Percentiles rank a stretch among this genome's conserved stretches.
Evolutionary conservation across 192 early-diverging fungal species (phyloP).

Genomic region (Backusella morwellensis): DNA sequence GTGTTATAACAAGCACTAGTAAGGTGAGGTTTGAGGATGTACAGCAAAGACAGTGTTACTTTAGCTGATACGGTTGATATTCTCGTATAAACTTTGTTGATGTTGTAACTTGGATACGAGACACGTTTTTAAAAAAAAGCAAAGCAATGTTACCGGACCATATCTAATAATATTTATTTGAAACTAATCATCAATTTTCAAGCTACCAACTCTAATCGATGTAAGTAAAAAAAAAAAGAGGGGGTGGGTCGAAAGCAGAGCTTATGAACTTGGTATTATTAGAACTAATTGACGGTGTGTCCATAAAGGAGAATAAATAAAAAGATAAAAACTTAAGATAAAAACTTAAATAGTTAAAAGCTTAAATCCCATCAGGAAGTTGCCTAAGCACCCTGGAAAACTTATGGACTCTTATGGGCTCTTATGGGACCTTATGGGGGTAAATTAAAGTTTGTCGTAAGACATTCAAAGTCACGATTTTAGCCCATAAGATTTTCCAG

Average conservation of each 20-base stretch:
- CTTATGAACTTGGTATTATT: background rate
- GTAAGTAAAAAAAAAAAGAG: background rate
- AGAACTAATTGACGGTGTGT: background rate
- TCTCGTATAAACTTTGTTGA: slow-evolving; percentile 10
- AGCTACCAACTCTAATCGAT: background rate
- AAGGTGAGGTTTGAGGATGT: background rate
- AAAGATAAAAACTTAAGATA: too few relatives aligned
- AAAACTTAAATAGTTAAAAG: too few relatives aligned
- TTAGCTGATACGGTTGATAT: slow-evolving; percentile 8
- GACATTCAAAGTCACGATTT: too few relatives aligned
- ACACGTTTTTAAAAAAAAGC: background rate
- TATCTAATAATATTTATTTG: background rate
- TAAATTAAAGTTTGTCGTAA: too few relatives aligned
- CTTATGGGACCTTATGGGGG: too few relatives aligned
- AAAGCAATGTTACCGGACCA: background rate
- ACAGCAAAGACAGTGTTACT: background rate
- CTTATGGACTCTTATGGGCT: too few relatives aligned
- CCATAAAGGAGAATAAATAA: too few relatives aligned
- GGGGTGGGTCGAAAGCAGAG: background rate
- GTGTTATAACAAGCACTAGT: background rate
- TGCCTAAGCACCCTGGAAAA: too few relatives aligned
- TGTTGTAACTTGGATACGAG: background rate
- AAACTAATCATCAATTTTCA: background rate
- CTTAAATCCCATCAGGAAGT: too few relatives aligned
- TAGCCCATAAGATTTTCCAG: too few relatives aligned